Conservation (phyloP, 2,329 filamentous ascomycete species). For the Plectosphaerella cucumerina region DNA sequence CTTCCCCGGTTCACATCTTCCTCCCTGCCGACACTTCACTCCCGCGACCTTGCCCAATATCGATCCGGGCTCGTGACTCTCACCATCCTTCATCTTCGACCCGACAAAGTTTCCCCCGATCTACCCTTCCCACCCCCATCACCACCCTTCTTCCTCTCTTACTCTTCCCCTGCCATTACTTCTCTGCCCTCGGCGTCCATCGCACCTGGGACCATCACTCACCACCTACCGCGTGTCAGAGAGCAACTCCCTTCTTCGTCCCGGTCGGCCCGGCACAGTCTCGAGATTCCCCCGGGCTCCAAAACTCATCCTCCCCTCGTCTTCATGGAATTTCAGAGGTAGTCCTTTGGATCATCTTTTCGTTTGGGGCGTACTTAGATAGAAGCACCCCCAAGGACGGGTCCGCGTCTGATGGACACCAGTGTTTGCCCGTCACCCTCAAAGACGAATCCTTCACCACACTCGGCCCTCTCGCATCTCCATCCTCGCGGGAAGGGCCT, state of each 20-base stretch:
- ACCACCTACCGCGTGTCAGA: background rate
- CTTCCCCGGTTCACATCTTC: background rate
- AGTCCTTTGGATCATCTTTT: background rate
- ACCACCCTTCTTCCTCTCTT: background rate
- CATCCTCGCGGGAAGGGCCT: slow-evolving; percentile 11
- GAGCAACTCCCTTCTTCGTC: background rate
- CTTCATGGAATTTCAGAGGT: background rate
- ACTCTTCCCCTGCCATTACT: background rate
- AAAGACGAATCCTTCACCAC: background rate
- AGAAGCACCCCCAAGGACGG: background rate
- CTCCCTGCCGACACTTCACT: background rate
- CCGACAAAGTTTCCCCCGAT: background rate
- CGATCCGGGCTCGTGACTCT: background rate
- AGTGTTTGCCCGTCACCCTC: background rate
- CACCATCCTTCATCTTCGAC: too few relatives aligned
- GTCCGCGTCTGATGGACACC: slow-evolving; percentile 1
- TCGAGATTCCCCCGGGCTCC: background rate
- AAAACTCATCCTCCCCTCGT: background rate
- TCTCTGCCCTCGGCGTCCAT: background rate
- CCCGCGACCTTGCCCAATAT: background rate
- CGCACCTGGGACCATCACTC: background rate
- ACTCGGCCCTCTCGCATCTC: slow-evolving; percentile 13
- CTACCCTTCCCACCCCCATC: background rate
- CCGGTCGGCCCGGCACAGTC: background rate
- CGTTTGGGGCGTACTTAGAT: background rate